These are phyloP conservation scores for Vitis hybrid DNA, from an alignment of 177 flowering plant genomes.

Conservation along the genomic window DNA sequence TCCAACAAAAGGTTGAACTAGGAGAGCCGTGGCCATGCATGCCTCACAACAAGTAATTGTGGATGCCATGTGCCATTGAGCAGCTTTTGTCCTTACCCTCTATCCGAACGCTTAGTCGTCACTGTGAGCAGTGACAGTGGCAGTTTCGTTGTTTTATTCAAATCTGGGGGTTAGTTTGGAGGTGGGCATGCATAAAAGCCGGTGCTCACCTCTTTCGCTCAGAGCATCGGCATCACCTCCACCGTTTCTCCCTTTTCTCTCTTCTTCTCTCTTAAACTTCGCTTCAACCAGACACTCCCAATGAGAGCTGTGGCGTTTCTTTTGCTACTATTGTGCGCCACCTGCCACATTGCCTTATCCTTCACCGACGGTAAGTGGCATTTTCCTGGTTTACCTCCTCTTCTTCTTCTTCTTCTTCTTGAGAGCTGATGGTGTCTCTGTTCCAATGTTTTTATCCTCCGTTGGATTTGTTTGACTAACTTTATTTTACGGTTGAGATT, in stretches of 20 bases:
- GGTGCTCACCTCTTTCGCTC: not conserved
- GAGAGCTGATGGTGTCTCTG: no score
- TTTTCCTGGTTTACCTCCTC: no score
- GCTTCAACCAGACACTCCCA: not conserved
- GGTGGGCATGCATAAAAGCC: slow-evolving; percentile 25
- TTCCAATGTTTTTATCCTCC: not conserved
- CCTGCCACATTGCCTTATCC: slow-evolving; percentile 19
- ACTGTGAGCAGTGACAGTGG: not conserved
- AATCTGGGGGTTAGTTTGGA: slow-evolving; percentile 8
- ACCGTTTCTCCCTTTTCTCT: not conserved
- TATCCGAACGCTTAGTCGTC: not conserved
- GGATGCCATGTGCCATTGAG: slow-evolving; percentile 12
- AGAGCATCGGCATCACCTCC: not conserved
- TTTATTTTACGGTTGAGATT: not conserved
- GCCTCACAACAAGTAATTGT: not conserved
- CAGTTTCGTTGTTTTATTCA: slow-evolving; percentile 4
- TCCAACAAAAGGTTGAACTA: not conserved
- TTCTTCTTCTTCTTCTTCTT: not conserved
- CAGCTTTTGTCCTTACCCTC: slow-evolving; percentile 19
- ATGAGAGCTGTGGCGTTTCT: slow-evolving; percentile 21
- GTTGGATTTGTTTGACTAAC: not conserved
- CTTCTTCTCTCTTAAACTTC: slow-evolving; percentile 7
- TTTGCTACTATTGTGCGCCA: slow-evolving; percentile 28
- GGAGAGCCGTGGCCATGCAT: slow-evolving; percentile 4
- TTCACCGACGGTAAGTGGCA: slow-evolving; percentile 28